phyloP scores from a whole-genome alignment of 1,284 basidiomycete genomes.

The Apiotrichum domesticum region DNA sequence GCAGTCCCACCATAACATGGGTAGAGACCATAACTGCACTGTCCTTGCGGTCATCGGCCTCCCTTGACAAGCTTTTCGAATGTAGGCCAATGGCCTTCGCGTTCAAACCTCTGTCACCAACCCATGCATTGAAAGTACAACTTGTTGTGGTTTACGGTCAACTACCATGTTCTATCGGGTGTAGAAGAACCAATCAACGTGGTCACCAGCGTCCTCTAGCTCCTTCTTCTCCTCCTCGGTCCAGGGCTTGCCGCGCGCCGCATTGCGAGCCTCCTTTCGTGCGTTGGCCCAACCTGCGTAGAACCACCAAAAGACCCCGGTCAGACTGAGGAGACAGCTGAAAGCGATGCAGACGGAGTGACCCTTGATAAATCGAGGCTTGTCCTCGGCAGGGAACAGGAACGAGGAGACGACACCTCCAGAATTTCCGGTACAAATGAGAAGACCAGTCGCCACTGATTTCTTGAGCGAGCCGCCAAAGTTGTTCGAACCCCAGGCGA shows the following conservation, averaged over 20 bases:
- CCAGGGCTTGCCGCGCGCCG: slow-evolving; percentile 25
- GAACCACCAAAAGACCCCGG: slow-evolving; percentile 20
- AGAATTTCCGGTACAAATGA: slow-evolving; percentile 54
- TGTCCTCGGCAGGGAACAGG: slow-evolving; percentile 43
- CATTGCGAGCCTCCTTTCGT: slow-evolving; percentile 25
- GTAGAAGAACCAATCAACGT: slow-evolving; percentile 37
- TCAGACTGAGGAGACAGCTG: slow-evolving; percentile 18
- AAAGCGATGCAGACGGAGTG: slow-evolving; percentile 32
- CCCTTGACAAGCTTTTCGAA: too few relatives aligned
- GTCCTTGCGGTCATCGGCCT: too few relatives aligned
- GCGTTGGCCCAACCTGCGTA: slow-evolving; percentile 25
- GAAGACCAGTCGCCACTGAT: slow-evolving; percentile 54
- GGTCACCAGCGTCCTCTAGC: slow-evolving; percentile 33
- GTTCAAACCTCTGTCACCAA: too few relatives aligned
- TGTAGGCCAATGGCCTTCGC: too few relatives aligned
- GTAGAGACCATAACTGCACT: too few relatives aligned
- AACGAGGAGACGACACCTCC: slow-evolving; percentile 53
- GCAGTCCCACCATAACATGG: too few relatives aligned
- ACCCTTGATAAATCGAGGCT: slow-evolving; percentile 26
- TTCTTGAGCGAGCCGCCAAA: slow-evolving; percentile 55
- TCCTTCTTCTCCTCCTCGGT: slow-evolving; percentile 30
- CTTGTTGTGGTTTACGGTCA: too few relatives aligned
- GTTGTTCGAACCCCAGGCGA: slow-evolving; percentile 57
- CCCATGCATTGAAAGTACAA: too few relatives aligned
- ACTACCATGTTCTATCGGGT: not conserved